phyloP scores from a whole-genome alignment of 331 rosid genomes.

The Quercus lobata region DNA sequence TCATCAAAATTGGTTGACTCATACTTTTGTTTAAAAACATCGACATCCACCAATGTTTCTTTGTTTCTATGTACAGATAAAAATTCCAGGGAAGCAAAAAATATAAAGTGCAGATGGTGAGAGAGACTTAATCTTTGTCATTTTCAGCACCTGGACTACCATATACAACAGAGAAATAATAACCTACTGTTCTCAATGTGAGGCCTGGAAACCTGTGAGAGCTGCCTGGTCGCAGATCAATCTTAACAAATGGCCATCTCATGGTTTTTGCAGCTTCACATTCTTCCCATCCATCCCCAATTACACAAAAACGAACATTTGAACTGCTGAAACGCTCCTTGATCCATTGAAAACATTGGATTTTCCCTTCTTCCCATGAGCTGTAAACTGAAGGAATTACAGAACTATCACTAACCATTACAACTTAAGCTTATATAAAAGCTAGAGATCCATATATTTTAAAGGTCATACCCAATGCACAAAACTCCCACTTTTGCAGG shows the following conservation, averaged over 20 bases:
- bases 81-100: constrained; percentile 18
- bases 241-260: constrained; percentile 86
- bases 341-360: constrained; percentile 75
- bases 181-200: constrained; percentile 57
- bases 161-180: constrained; percentile 74
- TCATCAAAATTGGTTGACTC: not conserved
- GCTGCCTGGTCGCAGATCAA: constrained; percentile 64
- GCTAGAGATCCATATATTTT: not conserved
- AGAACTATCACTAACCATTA: constrained; percentile 1
- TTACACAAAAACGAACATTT: constrained; percentile 69
- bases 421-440: not conserved
- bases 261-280: constrained; percentile 78
- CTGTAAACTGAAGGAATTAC: constrained; percentile 68
- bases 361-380: constrained; percentile 85
- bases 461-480: no score
- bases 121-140: constrained; percentile 36
- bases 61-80: constrained; percentile 19
- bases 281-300: constrained; percentile 97
- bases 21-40: not conserved
- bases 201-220: constrained; percentile 90
- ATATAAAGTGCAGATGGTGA: constrained; percentile 6
- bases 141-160: constrained; percentile 44
- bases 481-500: no score
- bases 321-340: constrained; percentile 67
- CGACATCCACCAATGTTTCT: not conserved